A percentile compares a stretch with the other conserved stretches of the same genome.
phyloP scores from a whole-genome alignment of 257 asterid genomes.

The Echium plantagineum region DNA sequence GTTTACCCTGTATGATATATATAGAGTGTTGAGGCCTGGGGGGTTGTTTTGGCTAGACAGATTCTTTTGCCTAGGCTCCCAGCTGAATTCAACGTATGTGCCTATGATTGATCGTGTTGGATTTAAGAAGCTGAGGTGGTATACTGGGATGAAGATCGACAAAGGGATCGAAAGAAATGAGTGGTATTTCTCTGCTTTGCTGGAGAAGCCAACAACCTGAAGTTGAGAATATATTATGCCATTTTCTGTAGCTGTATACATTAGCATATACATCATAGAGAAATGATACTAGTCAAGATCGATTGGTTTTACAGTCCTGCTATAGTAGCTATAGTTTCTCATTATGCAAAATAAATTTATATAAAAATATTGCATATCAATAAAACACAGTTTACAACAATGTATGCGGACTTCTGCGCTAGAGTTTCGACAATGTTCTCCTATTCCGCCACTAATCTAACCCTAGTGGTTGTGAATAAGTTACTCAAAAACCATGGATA shows the following conservation, averaged over 20 bases:
- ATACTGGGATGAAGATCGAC: constrained; percentile 40
- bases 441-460: too few species aligned
- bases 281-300: too few species aligned
- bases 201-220: constrained; percentile 48
- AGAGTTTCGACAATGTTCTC: too few species aligned
- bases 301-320: not conserved
- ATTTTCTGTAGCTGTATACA: not conserved
- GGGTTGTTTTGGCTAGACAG: constrained; percentile 59
- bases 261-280: not conserved
- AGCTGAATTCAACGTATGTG: constrained; percentile 14
- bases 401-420: too few species aligned
- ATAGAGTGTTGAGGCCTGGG: constrained; percentile 64
- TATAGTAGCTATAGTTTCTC: not conserved
- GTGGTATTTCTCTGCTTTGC: constrained; percentile 57
- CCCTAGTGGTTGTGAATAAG: too few species aligned
- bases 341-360: not conserved
- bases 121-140: constrained; percentile 46
- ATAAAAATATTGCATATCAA: too few species aligned
- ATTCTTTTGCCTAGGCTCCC: constrained; percentile 51
- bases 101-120: constrained; percentile 25
- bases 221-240: not conserved
- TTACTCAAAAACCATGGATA: too few species aligned
- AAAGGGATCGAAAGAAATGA: constrained; percentile 27
- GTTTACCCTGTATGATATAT: constrained; percentile 53
- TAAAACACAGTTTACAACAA: too few species aligned